phyloP scores from a whole-genome alignment of 139 green algal genomes.

The Chlamydomonas sphaeroides region DNA sequence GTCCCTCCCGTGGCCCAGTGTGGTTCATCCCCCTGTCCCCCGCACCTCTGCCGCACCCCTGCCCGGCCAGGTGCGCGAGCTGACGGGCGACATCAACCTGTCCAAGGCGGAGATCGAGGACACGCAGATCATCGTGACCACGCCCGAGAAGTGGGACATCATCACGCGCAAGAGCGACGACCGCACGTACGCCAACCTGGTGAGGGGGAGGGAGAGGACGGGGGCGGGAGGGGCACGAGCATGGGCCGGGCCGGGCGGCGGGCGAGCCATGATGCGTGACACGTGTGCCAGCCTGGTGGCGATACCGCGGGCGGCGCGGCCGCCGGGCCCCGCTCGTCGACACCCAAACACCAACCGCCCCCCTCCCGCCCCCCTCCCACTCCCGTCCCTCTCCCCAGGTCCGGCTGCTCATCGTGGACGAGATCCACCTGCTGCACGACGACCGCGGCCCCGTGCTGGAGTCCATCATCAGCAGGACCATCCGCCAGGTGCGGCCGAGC shows the following conservation, averaged over 20 bases:
- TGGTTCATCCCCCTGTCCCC: not conserved
- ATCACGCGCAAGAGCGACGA: conserved; percentile 97
- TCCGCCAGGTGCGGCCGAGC: conserved; percentile 75
- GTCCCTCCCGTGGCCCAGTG: too few relatives aligned
- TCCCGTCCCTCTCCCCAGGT: not conserved
- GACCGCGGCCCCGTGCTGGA: conserved; percentile 95
- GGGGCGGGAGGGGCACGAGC: too few relatives aligned
- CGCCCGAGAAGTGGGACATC: conserved; percentile 99
- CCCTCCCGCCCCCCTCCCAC: too few relatives aligned
- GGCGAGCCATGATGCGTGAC: too few relatives aligned
- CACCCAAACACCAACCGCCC: too few relatives aligned
- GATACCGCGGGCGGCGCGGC: too few relatives aligned
- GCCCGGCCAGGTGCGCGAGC: conserved; percentile 73
- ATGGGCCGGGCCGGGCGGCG: too few relatives aligned
- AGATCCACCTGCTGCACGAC: conserved; percentile 99
- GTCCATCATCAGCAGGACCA: conserved; percentile 92
- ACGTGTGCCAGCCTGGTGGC: too few relatives aligned
- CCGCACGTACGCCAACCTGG: conserved; percentile 91
- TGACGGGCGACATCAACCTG: conserved; percentile 93
- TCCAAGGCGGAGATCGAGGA: conserved; percentile 94
- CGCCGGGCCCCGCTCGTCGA: too few relatives aligned
- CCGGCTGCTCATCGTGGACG: conserved; percentile 97
- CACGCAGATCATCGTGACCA: conserved; percentile 96
- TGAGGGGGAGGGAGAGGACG: conserved; percentile 1
- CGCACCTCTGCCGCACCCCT: not conserved